phyloP scores from a whole-genome alignment of 805 yeast species.

The Cyberlindnera subsufficiens region DNA sequence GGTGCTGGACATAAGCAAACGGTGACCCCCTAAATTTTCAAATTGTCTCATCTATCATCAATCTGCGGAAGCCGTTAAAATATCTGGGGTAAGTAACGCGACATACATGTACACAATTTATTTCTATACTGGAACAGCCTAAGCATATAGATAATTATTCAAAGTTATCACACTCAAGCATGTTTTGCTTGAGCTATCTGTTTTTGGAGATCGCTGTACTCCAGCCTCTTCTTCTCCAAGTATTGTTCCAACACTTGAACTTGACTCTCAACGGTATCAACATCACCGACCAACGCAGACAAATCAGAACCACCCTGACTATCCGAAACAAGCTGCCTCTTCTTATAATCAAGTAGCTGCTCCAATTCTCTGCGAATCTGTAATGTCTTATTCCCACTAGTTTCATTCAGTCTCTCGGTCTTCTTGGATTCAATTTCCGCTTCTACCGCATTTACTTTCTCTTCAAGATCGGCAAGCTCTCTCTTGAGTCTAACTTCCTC shows the following conservation, averaged over 20 bases:
- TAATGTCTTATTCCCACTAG: conserved; percentile 19
- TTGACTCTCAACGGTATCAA: conserved; percentile 71
- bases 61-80: too few species aligned
- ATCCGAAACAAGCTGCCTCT: conserved; percentile 43
- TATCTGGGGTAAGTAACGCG: too few species aligned
- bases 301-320: conserved; percentile 29
- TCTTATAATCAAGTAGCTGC: conserved; percentile 75
- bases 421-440: conserved; percentile 35
- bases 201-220: conserved; percentile 43
- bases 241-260: conserved; percentile 68
- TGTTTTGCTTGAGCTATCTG: conserved; percentile 30
- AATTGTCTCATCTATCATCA: too few species aligned
- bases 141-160: not conserved
- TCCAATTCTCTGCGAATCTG: conserved; percentile 62
- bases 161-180: not conserved
- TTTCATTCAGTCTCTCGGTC: conserved; percentile 25
- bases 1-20: too few species aligned
- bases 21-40: too few species aligned
- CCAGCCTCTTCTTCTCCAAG: conserved; percentile 52
- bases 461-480: conserved; percentile 70
- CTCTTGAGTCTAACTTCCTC: conserved; percentile 81
- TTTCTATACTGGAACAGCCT: not conserved
- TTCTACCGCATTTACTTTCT: conserved; percentile 53
- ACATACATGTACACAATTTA: not conserved
- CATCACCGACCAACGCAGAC: conserved; percentile 51